Conservation (phyloP, 495 filamentous ascomycete genomes). For the Geoglossum glabrum region DNA sequence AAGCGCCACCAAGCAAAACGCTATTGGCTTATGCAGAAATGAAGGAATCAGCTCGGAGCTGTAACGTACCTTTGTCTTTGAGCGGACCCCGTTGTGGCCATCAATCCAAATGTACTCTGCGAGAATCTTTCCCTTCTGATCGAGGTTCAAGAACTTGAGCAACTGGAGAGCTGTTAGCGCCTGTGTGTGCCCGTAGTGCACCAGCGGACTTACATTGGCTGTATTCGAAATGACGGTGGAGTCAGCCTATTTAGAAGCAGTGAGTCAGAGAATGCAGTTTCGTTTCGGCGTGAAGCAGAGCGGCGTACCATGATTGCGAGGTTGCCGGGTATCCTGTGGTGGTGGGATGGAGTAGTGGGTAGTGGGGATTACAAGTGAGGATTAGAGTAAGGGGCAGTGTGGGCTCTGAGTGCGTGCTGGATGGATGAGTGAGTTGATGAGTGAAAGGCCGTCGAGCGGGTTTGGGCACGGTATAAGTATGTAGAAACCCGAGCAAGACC, state of each 20-base stretch:
- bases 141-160: conserved; percentile 75
- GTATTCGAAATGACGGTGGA: conserved; percentile 17
- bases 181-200: background rate
- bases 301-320: background rate
- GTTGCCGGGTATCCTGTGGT: background rate
- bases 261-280: background rate
- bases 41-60: background rate
- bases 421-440: background rate
- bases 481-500: background rate
- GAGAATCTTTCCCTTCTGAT: conserved; percentile 67
- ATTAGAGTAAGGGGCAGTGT: background rate
- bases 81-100: conserved; percentile 50
- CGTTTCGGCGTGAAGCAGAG: background rate
- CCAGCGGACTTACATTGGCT: conserved; percentile 16
- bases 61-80: conserved; percentile 72
- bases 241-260: conserved; percentile 3
- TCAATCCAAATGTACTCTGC: conserved; percentile 99
- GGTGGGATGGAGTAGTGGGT: background rate
- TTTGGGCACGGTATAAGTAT: background rate
- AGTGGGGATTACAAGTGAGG: background rate
- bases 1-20: background rate
- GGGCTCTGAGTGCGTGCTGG: background rate
- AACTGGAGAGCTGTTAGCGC: conserved; percentile 32
- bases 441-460: background rate
- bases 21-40: background rate